A percentile compares a stretch with the other conserved stretches of the same genome.
Conservation (phyloP, 495 filamentous ascomycete species). For the Xylaria curta region DNA sequence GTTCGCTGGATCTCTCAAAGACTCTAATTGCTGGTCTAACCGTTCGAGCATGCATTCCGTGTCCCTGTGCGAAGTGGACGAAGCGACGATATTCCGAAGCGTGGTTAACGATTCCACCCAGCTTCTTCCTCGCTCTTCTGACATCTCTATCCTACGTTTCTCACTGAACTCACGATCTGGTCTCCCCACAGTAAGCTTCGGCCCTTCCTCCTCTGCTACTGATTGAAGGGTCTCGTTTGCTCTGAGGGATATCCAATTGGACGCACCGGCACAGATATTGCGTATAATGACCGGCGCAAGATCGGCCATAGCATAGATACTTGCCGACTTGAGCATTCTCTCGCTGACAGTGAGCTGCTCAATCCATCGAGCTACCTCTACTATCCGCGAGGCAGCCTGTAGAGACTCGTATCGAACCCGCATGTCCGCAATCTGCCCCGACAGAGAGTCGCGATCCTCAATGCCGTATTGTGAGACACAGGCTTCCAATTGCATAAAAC, state of each 20-base stretch:
- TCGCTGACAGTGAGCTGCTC: background rate
- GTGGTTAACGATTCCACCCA: conserved; percentile 13
- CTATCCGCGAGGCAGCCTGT: conserved; percentile 18
- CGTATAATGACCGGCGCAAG: conserved; percentile 17
- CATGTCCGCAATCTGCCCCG: conserved; percentile 11
- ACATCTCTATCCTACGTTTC: background rate
- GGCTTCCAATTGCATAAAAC: conserved; percentile 20
- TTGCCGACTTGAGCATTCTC: background rate
- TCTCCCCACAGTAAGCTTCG: background rate
- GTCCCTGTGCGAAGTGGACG: conserved; percentile 15
- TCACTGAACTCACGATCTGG: background rate
- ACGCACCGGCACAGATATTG: conserved; percentile 16
- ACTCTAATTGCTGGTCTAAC: conserved; percentile 4
- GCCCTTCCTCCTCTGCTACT: background rate
- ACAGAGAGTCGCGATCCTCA: background rate
- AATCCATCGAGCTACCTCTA: conserved; percentile 19
- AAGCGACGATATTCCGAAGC: conserved; percentile 11
- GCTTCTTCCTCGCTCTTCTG: background rate
- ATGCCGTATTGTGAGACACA: conserved; percentile 20
- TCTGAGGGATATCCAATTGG: conserved; percentile 13
- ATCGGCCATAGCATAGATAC: background rate
- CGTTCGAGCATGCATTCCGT: background rate
- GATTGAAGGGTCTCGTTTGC: background rate
- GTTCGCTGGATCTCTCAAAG: background rate
- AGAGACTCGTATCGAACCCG: conserved; percentile 17